A percentile compares a stretch with the other conserved stretches of the same genome.
These are phyloP conservation scores for Ogataea hybrid DNA, from an alignment of 1,139 yeast genomes.

Conservation along the genomic window DNA sequence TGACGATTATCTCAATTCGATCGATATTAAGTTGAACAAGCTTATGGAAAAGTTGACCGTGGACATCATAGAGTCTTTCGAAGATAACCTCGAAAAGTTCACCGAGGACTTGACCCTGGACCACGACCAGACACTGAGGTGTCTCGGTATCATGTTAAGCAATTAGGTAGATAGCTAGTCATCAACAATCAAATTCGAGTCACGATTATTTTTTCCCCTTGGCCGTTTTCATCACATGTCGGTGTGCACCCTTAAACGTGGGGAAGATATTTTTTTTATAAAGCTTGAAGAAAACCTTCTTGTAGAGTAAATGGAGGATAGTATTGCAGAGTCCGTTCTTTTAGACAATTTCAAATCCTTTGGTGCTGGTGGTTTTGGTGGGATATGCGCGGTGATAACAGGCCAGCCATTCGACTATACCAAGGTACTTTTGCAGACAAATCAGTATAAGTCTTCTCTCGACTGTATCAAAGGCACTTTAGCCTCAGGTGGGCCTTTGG, in stretches of 20 bases:
- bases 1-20: conserved; percentile 20
- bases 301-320: conserved; percentile 20
- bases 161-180: conserved; percentile 14
- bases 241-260: not conserved
- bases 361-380: conserved; percentile 88
- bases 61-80: conserved; percentile 29
- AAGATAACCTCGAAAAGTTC: conserved; percentile 31
- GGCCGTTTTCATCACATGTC: conserved; percentile 7
- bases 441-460: conserved; percentile 56
- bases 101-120: conserved; percentile 36
- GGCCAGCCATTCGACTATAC: conserved; percentile 96
- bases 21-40: conserved; percentile 21
- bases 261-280: not conserved
- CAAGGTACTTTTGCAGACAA: conserved; percentile 87
- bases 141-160: conserved; percentile 32
- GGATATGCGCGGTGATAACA: conserved; percentile 80
- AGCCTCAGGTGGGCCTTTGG: conserved; percentile 68
- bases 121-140: conserved; percentile 33
- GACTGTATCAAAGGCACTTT: conserved; percentile 71
- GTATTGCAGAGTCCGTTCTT: conserved; percentile 23
- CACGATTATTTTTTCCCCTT: conserved; percentile 5
- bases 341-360: conserved; percentile 62
- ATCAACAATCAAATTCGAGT: not conserved
- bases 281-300: not conserved
- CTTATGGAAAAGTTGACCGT: conserved; percentile 23